Evolutionary conservation across 495 filamentous ascomycete genomes (phyloP), one percentile per base, ranked within the genome.

Genomic region (Cudoniella acicularis): DNA sequence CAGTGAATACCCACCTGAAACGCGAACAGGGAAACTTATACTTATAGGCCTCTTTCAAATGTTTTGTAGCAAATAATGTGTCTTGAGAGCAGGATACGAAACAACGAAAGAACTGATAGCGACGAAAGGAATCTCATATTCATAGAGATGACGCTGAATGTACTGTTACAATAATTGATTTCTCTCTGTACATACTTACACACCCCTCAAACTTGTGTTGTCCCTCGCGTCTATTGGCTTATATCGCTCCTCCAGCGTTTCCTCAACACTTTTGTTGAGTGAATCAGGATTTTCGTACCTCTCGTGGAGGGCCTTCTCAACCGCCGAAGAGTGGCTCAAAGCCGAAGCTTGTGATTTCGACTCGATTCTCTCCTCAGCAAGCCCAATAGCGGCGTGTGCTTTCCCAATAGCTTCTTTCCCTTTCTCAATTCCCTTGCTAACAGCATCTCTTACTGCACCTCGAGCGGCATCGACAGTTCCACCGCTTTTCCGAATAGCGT

Each of bases 241-340:
- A 53, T 82, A 83, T 65, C 80, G 61, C 63, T 75, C 78, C 25
- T 63, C 70, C 57, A 83, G 56, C 23, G 71, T 63, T 64, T 81
- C 72, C 57, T 75, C 69, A 6, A 75, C 72, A 21, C 67, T 76
- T 67, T 70, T 72, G 18, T 70, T 60, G 59, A 64, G 57, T 20
- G 60, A 52, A 48, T 61, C 40, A 48, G 71, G 60, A 53, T 67
- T 70, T 64, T 77, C 64, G 60, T 75, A 82, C 60, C 79, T 66
- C 67, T 82, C 69, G 4, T 65, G 61, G 22, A 83, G 65, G 41
- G 73, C 74, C 59, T 70, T 75, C 57, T 82, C 73, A 21, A 80
- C 67, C 0, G 70, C 70, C 1, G 73, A 74, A 47, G 53, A 27
- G 40, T 54, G 26, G 26, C 49, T 57, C 27, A 72, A 22, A n/a